A percentile compares a stretch with the other conserved stretches of the same genome.
Conservation (phyloP, 2,329 filamentous ascomycete genomes). For the Neonectria punicea region DNA sequence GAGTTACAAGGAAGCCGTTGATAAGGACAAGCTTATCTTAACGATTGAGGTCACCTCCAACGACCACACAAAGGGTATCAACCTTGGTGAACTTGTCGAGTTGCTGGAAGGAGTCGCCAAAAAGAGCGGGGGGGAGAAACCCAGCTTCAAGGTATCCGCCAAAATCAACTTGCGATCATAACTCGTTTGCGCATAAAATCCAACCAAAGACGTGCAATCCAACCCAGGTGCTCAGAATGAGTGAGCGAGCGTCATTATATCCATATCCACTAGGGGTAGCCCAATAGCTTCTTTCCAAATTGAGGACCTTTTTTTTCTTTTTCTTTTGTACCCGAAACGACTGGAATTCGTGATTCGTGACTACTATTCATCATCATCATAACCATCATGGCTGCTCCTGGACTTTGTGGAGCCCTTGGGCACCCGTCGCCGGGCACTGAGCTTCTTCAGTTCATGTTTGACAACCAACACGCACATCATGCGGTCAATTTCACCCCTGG, state of each 20-base stretch:
- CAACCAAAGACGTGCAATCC: slow-evolving; percentile 23
- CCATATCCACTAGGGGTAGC: slow-evolving; percentile 27
- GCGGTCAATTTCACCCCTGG: slow-evolving; percentile 46
- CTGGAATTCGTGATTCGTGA: slow-evolving; percentile 26
- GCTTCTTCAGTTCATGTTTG: slow-evolving; percentile 53
- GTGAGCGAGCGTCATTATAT: slow-evolving; percentile 35
- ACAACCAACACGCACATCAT: slow-evolving; percentile 50
- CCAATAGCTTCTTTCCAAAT: slow-evolving; percentile 17
- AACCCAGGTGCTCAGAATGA: slow-evolving; percentile 18
- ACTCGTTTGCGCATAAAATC: slow-evolving; percentile 30
- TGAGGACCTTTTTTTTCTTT: slow-evolving; percentile 17
- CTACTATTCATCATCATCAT: slow-evolving; percentile 41
- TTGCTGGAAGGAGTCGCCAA: slow-evolving; percentile 49
- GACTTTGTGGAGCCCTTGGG: slow-evolving; percentile 43
- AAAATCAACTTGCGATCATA: slow-evolving; percentile 42
- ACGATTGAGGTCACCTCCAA: slow-evolving; percentile 48
- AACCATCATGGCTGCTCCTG: slow-evolving; percentile 40
- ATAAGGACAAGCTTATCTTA: slow-evolving; percentile 52
- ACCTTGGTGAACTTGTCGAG: slow-evolving; percentile 48
- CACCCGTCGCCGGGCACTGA: slow-evolving; percentile 48
- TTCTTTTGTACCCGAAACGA: slow-evolving; percentile 29
- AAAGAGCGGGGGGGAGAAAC: slow-evolving; percentile 44
- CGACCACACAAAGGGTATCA: slow-evolving; percentile 42
- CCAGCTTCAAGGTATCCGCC: slow-evolving; percentile 48
- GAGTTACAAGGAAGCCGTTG: slow-evolving; percentile 41